Percentiles rank a stretch among this genome's conserved stretches.
These are phyloP conservation scores for Eutypa lata DNA, from an alignment of 2,329 filamentous ascomycete species.

Conservation along the genomic window DNA sequence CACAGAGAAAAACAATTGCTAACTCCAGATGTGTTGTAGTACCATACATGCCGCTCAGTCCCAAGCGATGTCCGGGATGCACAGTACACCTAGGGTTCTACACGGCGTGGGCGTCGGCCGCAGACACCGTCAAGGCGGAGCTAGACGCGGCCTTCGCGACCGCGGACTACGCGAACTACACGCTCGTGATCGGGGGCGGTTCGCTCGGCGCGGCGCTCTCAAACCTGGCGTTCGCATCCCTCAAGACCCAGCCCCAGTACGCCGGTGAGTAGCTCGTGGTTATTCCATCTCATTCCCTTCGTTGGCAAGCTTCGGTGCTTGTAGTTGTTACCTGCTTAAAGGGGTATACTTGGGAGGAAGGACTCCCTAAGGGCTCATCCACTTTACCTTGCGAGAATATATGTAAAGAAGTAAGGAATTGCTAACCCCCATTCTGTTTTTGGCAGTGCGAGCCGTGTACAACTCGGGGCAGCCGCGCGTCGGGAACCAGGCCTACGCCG, in stretches of 20 bases:
- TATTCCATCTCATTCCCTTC: too few species aligned
- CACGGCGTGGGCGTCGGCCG: neutral
- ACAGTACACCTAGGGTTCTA: neutral
- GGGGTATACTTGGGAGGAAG: too few species aligned
- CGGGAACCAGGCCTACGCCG: slow-evolving; percentile 34
- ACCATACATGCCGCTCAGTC: neutral
- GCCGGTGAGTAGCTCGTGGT: slow-evolving; percentile 38
- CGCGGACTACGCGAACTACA: slow-evolving; percentile 16
- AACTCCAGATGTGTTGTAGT: too few species aligned
- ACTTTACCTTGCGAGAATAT: too few species aligned
- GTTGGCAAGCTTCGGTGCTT: too few species aligned
- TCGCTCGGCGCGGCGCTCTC: slow-evolving; percentile 46
- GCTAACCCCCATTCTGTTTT: too few species aligned
- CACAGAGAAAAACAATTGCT: too few species aligned
- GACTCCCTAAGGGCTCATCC: too few species aligned
- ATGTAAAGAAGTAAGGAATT: too few species aligned
- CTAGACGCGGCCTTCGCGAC: neutral
- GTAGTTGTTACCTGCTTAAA: too few species aligned
- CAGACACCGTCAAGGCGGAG: neutral
- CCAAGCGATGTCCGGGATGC: neutral
- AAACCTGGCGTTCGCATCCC: slow-evolving; percentile 37
- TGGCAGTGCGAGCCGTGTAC: slow-evolving; percentile 1
- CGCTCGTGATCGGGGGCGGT: slow-evolving; percentile 40
- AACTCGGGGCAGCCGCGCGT: slow-evolving; percentile 47
- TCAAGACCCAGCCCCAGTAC: slow-evolving; percentile 25